Evolutionary conservation across 2,329 filamentous ascomycete genomes (phyloP), one percentile per base, ranked within the genome.

Genomic region (Botrytis deweyae): DNA sequence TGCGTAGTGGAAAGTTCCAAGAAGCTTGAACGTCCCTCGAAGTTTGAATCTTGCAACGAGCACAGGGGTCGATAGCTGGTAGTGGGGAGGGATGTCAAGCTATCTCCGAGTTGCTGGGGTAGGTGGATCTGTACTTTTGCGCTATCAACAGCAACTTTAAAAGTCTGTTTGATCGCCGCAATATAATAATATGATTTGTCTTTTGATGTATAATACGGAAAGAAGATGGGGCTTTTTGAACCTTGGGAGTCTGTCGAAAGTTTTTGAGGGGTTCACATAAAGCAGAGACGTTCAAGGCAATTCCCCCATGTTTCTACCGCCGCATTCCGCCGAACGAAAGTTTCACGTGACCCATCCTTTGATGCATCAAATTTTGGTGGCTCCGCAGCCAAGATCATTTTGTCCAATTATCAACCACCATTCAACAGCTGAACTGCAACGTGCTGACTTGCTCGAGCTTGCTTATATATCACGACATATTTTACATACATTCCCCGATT

Each of bases 371-470:
- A 9, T 33, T 29, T 6, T 33, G 52, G 9, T 29, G n/a, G 14
- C n/a, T 8, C 14, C 16, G 52, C n/a, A 58, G n/a, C 52, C 52
- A 58, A 29, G 14, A 29, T 29, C 52, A 8, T 14, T 9, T 65
- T 22, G 38, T 3, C 44, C 64, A 67, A 67, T 67, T 22, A 29
- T 38, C 20, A 40, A 20, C 33, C 4, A 52, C 9, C 22, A 67
- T 40, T n/a, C 22, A 46, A 16, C 6, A 4, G 8, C 33, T 52
- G 44, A 67, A 38, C 33, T 38, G 33, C 44, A 29, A 38, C 20
- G 12, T 49, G 63, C 42, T 49, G 63, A 66, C 29, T 36, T 66
- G 64, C 64, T 67, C 42, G 14, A 42, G 44, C 63, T 36, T 66
- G 64, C 33, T 52, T 67, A 67, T 22, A 52, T 38, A 18, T 40